A percentile compares a stretch with the other conserved stretches of the same genome.
These are phyloP conservation scores for Aureobasidium sp. DNA, from an alignment of 2,329 filamentous ascomycete genomes.

Conservation along the genomic window DNA sequence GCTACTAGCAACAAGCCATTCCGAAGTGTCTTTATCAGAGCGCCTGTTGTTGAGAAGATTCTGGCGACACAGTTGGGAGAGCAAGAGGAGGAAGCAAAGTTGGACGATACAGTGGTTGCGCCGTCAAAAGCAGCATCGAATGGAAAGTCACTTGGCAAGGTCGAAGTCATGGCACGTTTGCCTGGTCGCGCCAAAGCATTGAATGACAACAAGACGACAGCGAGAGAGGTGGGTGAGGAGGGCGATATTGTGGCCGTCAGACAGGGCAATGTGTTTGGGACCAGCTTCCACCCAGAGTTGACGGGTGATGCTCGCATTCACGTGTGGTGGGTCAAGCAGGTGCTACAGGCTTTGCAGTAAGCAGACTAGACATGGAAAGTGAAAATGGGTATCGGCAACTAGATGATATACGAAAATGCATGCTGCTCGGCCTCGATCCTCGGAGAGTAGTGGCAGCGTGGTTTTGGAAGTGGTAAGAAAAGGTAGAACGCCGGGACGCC, in stretches of 20 bases:
- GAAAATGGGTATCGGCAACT: neutral
- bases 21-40: slow-evolving; percentile 84
- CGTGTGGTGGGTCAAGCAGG: slow-evolving; percentile 82
- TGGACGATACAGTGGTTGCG: slow-evolving; percentile 49
- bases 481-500: neutral
- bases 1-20: slow-evolving; percentile 47
- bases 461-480: neutral
- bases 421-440: slow-evolving; percentile 4
- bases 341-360: slow-evolving; percentile 29
- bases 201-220: slow-evolving; percentile 40
- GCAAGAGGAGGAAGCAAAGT: slow-evolving; percentile 42
- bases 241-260: slow-evolving; percentile 81
- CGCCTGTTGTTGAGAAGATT: slow-evolving; percentile 83
- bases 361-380: neutral
- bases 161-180: slow-evolving; percentile 53
- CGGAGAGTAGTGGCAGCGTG: neutral
- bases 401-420: slow-evolving; percentile 9
- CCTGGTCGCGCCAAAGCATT: slow-evolving; percentile 46
- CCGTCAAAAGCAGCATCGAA: slow-evolving; percentile 44
- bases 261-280: slow-evolving; percentile 89
- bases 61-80: slow-evolving; percentile 47
- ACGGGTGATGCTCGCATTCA: slow-evolving; percentile 85
- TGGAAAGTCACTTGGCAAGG: slow-evolving; percentile 42
- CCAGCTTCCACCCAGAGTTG: slow-evolving; percentile 91
- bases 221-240: slow-evolving; percentile 42